Conservation (phyloP, 768 basidiomycete species). For the Zangia roseola region DNA sequence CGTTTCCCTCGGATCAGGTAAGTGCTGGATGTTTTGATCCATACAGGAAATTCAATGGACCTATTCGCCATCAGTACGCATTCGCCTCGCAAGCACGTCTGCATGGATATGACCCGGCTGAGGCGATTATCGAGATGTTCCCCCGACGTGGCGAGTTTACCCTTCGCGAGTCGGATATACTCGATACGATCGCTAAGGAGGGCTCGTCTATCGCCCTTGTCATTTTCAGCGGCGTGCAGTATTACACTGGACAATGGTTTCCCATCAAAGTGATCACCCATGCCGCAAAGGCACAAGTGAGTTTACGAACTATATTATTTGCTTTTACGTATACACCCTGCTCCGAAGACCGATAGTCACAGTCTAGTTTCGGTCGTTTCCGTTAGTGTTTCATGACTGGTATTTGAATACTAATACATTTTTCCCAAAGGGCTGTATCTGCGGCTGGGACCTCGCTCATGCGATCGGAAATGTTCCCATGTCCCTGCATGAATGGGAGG, state of each 20-base stretch:
- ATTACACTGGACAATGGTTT: slow-evolving; percentile 96
- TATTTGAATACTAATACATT: slow-evolving; percentile 14
- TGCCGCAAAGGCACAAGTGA: slow-evolving; percentile 81
- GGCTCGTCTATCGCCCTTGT: slow-evolving; percentile 84
- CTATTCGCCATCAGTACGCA: slow-evolving; percentile 66
- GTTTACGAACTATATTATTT: slow-evolving; percentile 22
- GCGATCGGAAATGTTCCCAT: slow-evolving; percentile 92
- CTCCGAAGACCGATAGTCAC: slow-evolving; percentile 6
- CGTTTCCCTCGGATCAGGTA: slow-evolving; percentile 97
- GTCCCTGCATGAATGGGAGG: slow-evolving; percentile 86
- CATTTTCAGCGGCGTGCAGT: slow-evolving; percentile 92
- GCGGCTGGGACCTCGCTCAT: slow-evolving; percentile 97
- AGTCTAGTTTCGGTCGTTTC: slow-evolving; percentile 6
- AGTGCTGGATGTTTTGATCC: slow-evolving; percentile 22
- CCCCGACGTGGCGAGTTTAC: slow-evolving; percentile 84
- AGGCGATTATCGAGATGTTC: slow-evolving; percentile 72
- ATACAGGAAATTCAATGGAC: slow-evolving; percentile 14
- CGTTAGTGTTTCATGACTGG: slow-evolving; percentile 9
- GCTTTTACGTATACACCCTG: slow-evolving; percentile 26
- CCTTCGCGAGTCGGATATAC: slow-evolving; percentile 87
- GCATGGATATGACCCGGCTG: slow-evolving; percentile 73
- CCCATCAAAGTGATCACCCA: slow-evolving; percentile 81
- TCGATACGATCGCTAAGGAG: slow-evolving; percentile 68
- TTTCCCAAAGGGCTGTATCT: slow-evolving; percentile 75
- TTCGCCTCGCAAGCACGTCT: slow-evolving; percentile 87